Base-by-base conservation (phyloP, 1,284 basidiomycete genomes). In the Boletus sp. region DNA sequence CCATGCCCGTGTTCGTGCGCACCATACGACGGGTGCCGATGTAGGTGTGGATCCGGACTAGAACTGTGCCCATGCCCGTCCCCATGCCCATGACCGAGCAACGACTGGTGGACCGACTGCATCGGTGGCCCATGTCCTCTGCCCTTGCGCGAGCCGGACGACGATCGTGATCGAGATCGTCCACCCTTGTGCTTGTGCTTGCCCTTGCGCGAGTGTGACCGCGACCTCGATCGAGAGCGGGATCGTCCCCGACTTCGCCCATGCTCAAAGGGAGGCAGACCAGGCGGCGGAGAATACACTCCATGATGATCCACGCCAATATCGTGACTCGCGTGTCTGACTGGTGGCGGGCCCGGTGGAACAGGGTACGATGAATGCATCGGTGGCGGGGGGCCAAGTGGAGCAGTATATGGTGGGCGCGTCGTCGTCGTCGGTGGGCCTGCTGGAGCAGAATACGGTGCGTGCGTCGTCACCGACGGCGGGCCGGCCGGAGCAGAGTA, bases 171-270 rank as follows among this genome's bases (percentile, higher is more conserved):
- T 9, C 43, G 43, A 16, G 43, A 46, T 23, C 23, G 23, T 14
- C n/a, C n/a, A 44, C 43, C 23, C 37, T 40, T n/a, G 38, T 40
- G 38, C 21, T 40, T 40, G 17, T 40, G 38, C 21, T n/a, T 40
- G 11, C 38, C 19, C 21, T 6, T 10, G 21, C 21, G 50, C 10
- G 61, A 48, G 2, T n/a, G 27, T 0, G 62, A 65, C 7, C 40
- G 13, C 16, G 64, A 65, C 37, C 47, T 16, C 0, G 54, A 59
- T 23, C 48, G 10, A 1, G 64, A 55, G 2, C 46, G 25, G 1
- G 61, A 55, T 7, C 66, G 66, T 17, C 64, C 64, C 6, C 52
- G 40, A 31, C 37, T 37, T 9, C 16, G 40, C 27, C 4, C 30
- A 9, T 43, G 6, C 30, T 44, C 27, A 2, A 6, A 28, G 10